Conservation (phyloP, 345 rosid genomes). For the Populus pruinosa region DNA sequence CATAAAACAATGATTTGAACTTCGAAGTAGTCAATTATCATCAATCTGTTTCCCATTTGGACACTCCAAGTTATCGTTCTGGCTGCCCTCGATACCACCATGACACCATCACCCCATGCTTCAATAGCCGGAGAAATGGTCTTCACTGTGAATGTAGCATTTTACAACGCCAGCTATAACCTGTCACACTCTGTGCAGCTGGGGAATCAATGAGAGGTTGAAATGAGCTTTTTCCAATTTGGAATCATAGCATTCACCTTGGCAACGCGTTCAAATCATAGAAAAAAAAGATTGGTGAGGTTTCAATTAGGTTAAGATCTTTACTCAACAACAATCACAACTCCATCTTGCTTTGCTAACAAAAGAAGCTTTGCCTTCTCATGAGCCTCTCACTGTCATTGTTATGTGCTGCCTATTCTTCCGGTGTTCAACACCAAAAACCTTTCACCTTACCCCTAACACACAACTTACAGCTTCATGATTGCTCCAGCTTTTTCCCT, state of each 20-base stretch:
- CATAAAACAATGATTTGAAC: not conserved
- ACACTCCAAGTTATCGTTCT: not conserved
- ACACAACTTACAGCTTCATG: not conserved
- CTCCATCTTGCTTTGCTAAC: conserved; percentile 3
- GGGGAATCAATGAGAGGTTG: not conserved
- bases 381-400: not conserved
- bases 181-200: conserved; percentile 1
- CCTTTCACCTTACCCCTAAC: not conserved
- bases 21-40: not conserved
- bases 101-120: not conserved
- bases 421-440: not conserved
- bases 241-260: not conserved
- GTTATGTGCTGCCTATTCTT: not conserved
- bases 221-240: not conserved
- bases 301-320: not conserved
- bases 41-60: not conserved
- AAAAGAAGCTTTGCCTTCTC: not conserved
- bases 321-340: not conserved
- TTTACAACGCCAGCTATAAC: not conserved
- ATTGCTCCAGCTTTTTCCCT: not conserved
- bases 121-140: not conserved
- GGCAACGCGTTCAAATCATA: not conserved
- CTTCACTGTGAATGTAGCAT: not conserved
- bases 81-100: not conserved
- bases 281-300: not conserved